These are phyloP conservation scores for Verticillium longisporum DNA, from an alignment of 2,329 filamentous ascomycete species.

Conservation along the genomic window DNA sequence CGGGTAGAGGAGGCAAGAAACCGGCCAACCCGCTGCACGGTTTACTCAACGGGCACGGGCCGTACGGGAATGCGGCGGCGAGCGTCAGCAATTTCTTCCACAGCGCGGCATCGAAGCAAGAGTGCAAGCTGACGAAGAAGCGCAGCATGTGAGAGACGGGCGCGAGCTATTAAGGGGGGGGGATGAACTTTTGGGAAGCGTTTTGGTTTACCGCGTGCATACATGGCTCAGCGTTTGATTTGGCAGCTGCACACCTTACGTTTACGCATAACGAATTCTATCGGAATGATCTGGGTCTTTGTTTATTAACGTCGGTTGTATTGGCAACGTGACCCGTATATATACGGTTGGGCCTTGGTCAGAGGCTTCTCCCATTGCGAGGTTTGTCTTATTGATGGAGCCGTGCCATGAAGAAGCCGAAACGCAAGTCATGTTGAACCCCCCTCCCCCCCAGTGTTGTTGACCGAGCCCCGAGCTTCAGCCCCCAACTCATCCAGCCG, in stretches of 20 bases:
- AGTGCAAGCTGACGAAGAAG: slow-evolving; percentile 39
- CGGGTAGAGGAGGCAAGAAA: slow-evolving; percentile 11
- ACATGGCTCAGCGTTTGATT: background rate
- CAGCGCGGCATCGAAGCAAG: slow-evolving; percentile 20
- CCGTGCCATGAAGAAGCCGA: too few relatives aligned
- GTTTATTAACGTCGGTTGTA: too few relatives aligned
- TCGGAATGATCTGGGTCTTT: background rate
- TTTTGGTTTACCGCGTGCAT: background rate
- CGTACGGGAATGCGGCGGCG: slow-evolving; percentile 30
- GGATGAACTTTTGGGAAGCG: background rate
- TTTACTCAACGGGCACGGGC: slow-evolving; percentile 16
- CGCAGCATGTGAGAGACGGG: slow-evolving; percentile 25
- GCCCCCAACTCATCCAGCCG: background rate
- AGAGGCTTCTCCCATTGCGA: too few relatives aligned
- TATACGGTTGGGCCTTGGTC: too few relatives aligned
- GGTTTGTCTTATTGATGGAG: too few relatives aligned
- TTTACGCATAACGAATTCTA: background rate
- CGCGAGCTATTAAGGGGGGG: background rate
- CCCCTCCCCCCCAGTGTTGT: too few relatives aligned
- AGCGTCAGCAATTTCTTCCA: slow-evolving; percentile 39
- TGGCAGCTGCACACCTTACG: background rate
- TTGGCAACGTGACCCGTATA: too few relatives aligned
- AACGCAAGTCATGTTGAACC: too few relatives aligned
- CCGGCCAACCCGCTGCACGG: slow-evolving; percentile 19
- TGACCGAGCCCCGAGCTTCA: background rate